Conservation (phyloP, 768 basidiomycete species). For the Pisolithus sp. region DNA sequence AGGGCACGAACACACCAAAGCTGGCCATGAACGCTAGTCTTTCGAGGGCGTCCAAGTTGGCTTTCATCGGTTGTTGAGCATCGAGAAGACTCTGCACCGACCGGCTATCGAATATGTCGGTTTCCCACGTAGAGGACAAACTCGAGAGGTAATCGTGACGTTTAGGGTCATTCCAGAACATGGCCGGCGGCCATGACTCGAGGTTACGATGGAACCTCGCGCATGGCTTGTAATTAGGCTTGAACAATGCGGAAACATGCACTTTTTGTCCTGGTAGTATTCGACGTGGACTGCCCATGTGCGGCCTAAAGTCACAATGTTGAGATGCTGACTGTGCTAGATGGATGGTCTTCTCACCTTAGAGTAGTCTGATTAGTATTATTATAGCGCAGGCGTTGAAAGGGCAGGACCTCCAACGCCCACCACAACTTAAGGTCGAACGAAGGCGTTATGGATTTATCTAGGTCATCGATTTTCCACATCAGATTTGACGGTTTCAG, state of each 20-base stretch:
- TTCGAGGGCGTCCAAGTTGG: slow-evolving; percentile 18
- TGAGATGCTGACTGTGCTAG: slow-evolving; percentile 4
- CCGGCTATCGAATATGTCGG: slow-evolving; percentile 20
- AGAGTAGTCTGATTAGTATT: slow-evolving; percentile 19
- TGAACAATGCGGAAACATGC: slow-evolving; percentile 27
- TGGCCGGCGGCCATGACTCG: slow-evolving; percentile 21
- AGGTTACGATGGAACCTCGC: slow-evolving; percentile 18
- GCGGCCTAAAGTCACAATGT: slow-evolving; percentile 13
- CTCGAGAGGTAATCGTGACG: slow-evolving; percentile 14
- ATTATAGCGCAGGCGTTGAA: slow-evolving; percentile 22
- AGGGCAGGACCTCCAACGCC: slow-evolving; percentile 18
- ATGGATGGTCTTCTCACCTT: slow-evolving; percentile 6
- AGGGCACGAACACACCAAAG: slow-evolving; percentile 15
- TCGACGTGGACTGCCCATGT: slow-evolving; percentile 18
- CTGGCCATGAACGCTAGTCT: slow-evolving; percentile 24
- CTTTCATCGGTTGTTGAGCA: slow-evolving; percentile 8
- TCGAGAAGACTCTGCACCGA: slow-evolving; percentile 14
- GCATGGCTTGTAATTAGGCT: slow-evolving; percentile 22
- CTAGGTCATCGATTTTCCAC: slow-evolving; percentile 24
- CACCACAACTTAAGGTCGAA: slow-evolving; percentile 14
- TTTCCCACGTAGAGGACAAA: slow-evolving; percentile 21
- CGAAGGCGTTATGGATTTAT: slow-evolving; percentile 16
- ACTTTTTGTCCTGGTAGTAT: slow-evolving; percentile 26
- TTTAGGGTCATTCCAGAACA: slow-evolving; percentile 25
- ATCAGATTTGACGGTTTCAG: slow-evolving; percentile 19